Evolutionary conservation across 176 grass and related monocot species (phyloP).

Genomic region (Eragrostis curvula): DNA sequence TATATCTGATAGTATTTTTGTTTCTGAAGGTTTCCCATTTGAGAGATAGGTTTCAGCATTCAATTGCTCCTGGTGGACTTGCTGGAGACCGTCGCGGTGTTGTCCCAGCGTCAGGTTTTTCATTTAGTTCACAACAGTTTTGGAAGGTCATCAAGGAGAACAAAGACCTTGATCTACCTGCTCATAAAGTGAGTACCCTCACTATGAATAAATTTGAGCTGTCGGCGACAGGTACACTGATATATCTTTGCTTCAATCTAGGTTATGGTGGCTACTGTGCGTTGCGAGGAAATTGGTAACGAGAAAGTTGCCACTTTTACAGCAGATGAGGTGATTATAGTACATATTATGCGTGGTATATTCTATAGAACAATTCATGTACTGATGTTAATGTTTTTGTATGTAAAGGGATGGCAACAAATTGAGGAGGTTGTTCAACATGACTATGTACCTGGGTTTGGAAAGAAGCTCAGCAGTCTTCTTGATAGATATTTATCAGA

Average conservation of each 20-base stretch:
- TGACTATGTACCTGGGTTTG: slow-evolving; percentile 86
- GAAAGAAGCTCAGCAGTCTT: slow-evolving; percentile 78
- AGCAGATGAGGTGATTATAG: slow-evolving; percentile 71
- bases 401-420: slow-evolving; percentile 82
- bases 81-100: slow-evolving; percentile 90
- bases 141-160: slow-evolving; percentile 99
- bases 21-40: slow-evolving; percentile 76
- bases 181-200: slow-evolving; percentile 80
- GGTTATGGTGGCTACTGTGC: slow-evolving; percentile 99
- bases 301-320: slow-evolving; percentile 80
- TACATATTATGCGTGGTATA: slow-evolving; percentile 34
- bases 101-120: slow-evolving; percentile 96
- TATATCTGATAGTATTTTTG: slow-evolving; percentile 34
- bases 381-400: slow-evolving; percentile 40
- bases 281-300: slow-evolving; percentile 98
- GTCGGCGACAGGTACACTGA: slow-evolving; percentile 27
- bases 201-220: slow-evolving; percentile 6
- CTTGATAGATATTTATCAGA: slow-evolving; percentile 87
- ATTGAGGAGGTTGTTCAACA: slow-evolving; percentile 88
- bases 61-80: slow-evolving; percentile 94
- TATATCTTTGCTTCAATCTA: slow-evolving; percentile 42
- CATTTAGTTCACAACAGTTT: slow-evolving; percentile 94
- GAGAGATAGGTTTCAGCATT: slow-evolving; percentile 95
- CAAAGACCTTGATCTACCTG: slow-evolving; percentile 97
- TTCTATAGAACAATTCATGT: slow-evolving; percentile 3